These are phyloP conservation scores for Penicillium desertorum DNA, from an alignment of 495 filamentous ascomycete species.

Conservation along the genomic window DNA sequence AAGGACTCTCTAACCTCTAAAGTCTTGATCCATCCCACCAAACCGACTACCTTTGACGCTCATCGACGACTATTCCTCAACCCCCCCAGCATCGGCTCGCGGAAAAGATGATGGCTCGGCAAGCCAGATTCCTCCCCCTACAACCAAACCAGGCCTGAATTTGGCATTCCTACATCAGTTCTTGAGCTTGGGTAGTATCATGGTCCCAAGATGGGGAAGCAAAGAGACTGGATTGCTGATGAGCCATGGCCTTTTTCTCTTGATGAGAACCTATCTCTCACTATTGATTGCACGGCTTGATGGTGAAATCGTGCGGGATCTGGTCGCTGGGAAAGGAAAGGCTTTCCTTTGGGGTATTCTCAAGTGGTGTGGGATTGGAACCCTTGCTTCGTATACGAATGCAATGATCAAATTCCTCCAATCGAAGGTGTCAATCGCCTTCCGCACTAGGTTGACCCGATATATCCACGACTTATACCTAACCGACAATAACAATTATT, in stretches of 20 bases:
- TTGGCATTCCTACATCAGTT: conserved; percentile 98
- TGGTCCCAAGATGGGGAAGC: conserved; percentile 92
- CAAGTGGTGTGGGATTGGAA: conserved; percentile 75
- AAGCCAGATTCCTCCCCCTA: conserved; percentile 73
- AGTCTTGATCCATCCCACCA: conserved; percentile 90
- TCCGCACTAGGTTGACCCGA: conserved; percentile 90
- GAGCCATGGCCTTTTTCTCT: conserved; percentile 65
- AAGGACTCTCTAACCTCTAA: conserved; percentile 76
- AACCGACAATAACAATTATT: conserved; percentile 91
- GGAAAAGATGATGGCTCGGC: conserved; percentile 63
- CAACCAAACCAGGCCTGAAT: conserved; percentile 90
- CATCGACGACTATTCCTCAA: conserved; percentile 92
- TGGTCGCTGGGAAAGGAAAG: conserved; percentile 90
- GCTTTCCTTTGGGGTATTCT: conserved; percentile 84
- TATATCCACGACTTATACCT: conserved; percentile 98
- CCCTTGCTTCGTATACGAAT: conserved; percentile 86
- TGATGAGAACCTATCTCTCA: conserved; percentile 91
- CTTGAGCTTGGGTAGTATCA: conserved; percentile 89
- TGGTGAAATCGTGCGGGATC: conserved; percentile 92
- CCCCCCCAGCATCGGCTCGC: conserved; percentile 77
- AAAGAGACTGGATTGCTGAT: conserved; percentile 90
- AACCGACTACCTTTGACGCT: conserved; percentile 91
- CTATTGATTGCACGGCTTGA: conserved; percentile 90
- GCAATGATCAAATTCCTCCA: conserved; percentile 98
- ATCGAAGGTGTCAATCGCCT: conserved; percentile 96